These are phyloP conservation scores for Clitopilus hobsonii DNA, from an alignment of 768 basidiomycete genomes.

Conservation along the genomic window DNA sequence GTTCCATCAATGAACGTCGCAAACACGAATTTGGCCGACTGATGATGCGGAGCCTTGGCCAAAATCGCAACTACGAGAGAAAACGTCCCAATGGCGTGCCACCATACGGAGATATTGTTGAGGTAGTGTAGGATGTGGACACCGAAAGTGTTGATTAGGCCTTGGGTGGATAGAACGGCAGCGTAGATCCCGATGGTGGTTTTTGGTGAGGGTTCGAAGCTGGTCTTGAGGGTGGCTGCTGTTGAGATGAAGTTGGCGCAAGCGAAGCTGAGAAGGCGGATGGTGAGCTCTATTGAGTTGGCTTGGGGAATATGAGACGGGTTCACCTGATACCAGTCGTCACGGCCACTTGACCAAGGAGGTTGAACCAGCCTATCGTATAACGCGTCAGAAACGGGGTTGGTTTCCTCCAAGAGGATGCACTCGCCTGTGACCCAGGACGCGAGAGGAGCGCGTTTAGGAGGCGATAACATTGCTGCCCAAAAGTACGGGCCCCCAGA, in stretches of 20 bases:
- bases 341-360: slow-evolving; percentile 72
- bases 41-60: slow-evolving; percentile 66
- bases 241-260: slow-evolving; percentile 70
- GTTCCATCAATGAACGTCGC: slow-evolving; percentile 66
- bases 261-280: slow-evolving; percentile 40
- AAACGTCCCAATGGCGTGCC: slow-evolving; percentile 71
- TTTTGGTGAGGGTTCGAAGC: slow-evolving; percentile 52
- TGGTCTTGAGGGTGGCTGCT: slow-evolving; percentile 50
- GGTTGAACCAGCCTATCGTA: slow-evolving; percentile 71
- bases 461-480: slow-evolving; percentile 71
- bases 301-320: background rate
- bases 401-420: background rate
- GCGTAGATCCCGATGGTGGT: slow-evolving; percentile 67
- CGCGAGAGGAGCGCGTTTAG: slow-evolving; percentile 53
- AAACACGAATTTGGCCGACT: slow-evolving; percentile 68
- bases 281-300: background rate
- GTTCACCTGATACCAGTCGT: slow-evolving; percentile 65
- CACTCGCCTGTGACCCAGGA: slow-evolving; percentile 63
- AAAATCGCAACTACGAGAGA: slow-evolving; percentile 65
- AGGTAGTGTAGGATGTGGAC: slow-evolving; percentile 59
- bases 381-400: background rate
- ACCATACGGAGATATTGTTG: slow-evolving; percentile 71
- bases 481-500: slow-evolving; percentile 77
- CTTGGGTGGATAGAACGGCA: slow-evolving; percentile 61
- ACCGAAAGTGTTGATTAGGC: slow-evolving; percentile 72